Percentiles rank a stretch among this genome's conserved stretches.
phyloP scores from a whole-genome alignment of 108 stramenopile genomes.

The Nitzschia inconspicua region DNA sequence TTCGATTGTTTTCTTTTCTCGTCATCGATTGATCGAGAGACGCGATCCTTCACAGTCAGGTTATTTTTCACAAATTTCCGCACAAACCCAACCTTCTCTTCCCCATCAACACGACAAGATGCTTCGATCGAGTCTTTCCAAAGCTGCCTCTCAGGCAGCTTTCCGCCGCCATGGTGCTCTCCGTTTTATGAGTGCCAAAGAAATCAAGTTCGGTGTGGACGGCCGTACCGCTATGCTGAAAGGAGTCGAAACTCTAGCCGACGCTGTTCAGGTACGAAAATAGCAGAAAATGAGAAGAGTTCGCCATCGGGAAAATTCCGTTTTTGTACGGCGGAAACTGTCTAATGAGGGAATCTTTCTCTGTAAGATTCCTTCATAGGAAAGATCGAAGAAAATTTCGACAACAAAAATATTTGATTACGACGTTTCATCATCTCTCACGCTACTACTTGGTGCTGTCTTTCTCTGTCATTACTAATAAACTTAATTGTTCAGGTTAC shows the following conservation, averaged over 20 bases:
- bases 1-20: too few species aligned
- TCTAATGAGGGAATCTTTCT: not conserved
- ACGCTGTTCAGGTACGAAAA: constrained; percentile 96
- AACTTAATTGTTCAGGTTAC: constrained; percentile 73
- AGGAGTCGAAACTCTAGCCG: constrained; percentile 94
- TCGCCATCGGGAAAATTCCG: constrained; percentile 9
- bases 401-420: not conserved
- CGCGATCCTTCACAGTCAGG: too few species aligned
- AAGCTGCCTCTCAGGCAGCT: not conserved
- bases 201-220: constrained; percentile 91
- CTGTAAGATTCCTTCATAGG: not conserved
- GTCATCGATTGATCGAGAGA: too few species aligned
- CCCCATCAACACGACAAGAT: too few species aligned
- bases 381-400: not conserved
- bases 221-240: constrained; percentile 96
- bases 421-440: not conserved
- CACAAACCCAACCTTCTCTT: too few species aligned
- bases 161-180: constrained; percentile 33
- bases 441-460: not conserved
- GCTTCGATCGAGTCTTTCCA: constrained; percentile 27
- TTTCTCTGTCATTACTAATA: not conserved
- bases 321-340: constrained; percentile 5
- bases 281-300: not conserved
- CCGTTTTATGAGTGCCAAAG: constrained; percentile 77
- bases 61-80: too few species aligned